Evolutionary conservation across 164 flowering plant species (phyloP), one percentile per base, ranked within the genome.

Genomic region (Stephania cephalantha): DNA sequence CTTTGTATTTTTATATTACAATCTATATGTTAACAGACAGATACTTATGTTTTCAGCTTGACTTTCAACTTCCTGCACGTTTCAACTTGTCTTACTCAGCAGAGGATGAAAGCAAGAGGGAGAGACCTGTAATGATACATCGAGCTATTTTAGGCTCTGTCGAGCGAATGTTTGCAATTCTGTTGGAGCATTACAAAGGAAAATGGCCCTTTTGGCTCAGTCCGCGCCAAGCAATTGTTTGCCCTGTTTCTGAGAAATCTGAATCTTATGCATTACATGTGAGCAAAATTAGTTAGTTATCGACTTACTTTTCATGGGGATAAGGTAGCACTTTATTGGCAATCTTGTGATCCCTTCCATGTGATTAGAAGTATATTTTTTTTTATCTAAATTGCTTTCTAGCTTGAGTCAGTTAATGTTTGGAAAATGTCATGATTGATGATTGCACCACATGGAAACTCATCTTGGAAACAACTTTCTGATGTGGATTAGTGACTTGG

Each of bases 161-260:
- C 79, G 99, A 96, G 80, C 90, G 98, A 4, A 96, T 96, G 98
- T 86, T 96, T 85, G 99, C 98, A 30, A 94, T 92, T 76, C 88
- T 96, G 61, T 82, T 96, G 85, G 99, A 96, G 83, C 98, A 96
- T 78, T 94, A 89, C 75, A 96, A 96, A 81, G 99, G 99, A 29
- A 96, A 94, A 79, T 94, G 98, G 99, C 99, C 99, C 3, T 92
- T 96, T 81, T 96, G 99, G 99, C 94, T 96, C 25, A 96, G 99
- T 83, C 99, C 99, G 31, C 91, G 97, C n/a, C 99, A 96, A 79
- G 97, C 97, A 64, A 92, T 96, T 80, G 94, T 96, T 76, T 94
- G 97, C 79, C 92, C 97, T 58, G 97, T 94, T 52, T 92, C 99
- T 18, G 96, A 89, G 77, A 96, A 90, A 79, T 92, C 97, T 61